Evolutionary conservation across 257 asterid species (phyloP).

Genomic region (Solanum rostratum): DNA sequence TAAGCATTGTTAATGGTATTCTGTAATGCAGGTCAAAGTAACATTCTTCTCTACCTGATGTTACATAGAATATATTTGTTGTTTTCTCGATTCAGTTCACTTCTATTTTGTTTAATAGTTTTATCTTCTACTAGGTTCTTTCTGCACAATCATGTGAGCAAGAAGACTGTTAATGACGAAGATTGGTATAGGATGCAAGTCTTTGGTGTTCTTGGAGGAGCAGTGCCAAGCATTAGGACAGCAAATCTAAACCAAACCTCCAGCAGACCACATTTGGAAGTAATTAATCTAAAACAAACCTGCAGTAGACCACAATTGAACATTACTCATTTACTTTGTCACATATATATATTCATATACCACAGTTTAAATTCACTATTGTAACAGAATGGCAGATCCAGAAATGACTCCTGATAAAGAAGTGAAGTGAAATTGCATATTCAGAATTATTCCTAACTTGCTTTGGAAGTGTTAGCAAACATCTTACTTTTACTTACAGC

Average conservation of each 20-base stretch:
- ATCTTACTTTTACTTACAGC: not conserved
- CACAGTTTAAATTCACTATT: not conserved
- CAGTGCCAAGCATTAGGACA: not conserved
- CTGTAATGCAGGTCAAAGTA: not conserved
- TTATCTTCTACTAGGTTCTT: not conserved
- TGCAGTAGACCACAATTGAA: not conserved
- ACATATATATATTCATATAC: not conserved
- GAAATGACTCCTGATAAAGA: not conserved
- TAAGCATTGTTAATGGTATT: not conserved
- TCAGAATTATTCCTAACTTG: not conserved
- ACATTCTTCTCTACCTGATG: not conserved
- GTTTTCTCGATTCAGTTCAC: not conserved
- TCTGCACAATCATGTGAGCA: not conserved
- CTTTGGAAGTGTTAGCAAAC: not conserved
- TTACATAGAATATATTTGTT: not conserved
- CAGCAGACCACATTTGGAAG: not conserved
- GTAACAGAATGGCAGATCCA: not conserved
- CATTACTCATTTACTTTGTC: not conserved
- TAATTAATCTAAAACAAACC: not conserved
- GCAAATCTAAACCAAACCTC: not conserved
- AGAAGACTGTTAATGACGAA: not conserved
- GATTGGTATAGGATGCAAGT: not conserved
- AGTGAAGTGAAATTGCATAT: not conserved
- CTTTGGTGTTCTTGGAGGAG: not conserved
- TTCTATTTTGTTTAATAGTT: not conserved